A percentile compares a stretch with the other conserved stretches of the same genome.
phyloP scores from a whole-genome alignment of 768 basidiomycete genomes.

The Chalciporus pseudorubinellus region DNA sequence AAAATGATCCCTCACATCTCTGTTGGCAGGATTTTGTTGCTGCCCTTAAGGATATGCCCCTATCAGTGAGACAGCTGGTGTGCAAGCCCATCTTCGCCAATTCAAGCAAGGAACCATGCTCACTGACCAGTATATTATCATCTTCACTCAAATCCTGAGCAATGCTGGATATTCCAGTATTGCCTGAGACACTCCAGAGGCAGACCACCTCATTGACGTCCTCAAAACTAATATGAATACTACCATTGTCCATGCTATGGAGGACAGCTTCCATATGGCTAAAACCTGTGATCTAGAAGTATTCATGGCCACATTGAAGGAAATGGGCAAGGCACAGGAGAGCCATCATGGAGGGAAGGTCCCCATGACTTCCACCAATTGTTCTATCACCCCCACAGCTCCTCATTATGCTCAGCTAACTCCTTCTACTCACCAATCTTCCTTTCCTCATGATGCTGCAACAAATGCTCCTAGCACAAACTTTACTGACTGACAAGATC shows the following conservation, averaged over 20 bases:
- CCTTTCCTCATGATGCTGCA: no score
- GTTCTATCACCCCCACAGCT: no score
- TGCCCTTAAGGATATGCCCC: not conserved
- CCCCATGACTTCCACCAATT: no score
- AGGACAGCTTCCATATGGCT: not conserved
- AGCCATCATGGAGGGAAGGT: not conserved
- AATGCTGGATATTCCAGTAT: not conserved
- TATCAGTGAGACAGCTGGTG: not conserved
- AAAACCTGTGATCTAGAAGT: not conserved
- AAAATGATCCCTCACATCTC: not conserved
- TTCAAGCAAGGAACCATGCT: not conserved
- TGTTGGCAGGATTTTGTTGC: not conserved
- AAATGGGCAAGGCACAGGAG: not conserved
- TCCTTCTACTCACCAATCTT: no score
- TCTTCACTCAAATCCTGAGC: not conserved
- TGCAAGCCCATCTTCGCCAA: not conserved
- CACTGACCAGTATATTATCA: not conserved
- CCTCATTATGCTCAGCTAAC: no score
- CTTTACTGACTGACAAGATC: no score
- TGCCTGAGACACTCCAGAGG: not conserved
- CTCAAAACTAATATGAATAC: not conserved
- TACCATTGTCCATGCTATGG: not conserved
- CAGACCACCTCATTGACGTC: no score
- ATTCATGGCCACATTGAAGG: not conserved
- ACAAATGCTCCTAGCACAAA: no score